phyloP scores from a whole-genome alignment of 2,329 filamentous ascomycete genomes.

The Pyrenochaeta sp. region DNA sequence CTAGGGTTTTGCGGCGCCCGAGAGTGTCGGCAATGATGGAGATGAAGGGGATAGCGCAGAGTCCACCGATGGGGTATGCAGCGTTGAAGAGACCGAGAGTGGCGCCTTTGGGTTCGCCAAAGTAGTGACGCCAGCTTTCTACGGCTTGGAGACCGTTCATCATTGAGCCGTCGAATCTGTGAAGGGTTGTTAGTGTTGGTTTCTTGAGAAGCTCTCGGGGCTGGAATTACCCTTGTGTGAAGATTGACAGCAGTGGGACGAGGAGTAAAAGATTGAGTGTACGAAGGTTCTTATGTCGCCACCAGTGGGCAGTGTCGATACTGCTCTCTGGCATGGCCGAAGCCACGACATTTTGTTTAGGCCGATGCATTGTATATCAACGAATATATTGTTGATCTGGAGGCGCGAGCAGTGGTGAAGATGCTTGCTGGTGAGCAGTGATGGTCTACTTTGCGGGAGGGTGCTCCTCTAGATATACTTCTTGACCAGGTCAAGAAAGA shows the following conservation, averaged over 20 bases:
- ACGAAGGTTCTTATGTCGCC: not conserved
- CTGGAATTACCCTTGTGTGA: constrained; percentile 3
- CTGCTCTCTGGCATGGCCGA: not conserved
- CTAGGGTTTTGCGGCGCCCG: constrained; percentile 44
- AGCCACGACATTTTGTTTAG: too few species aligned
- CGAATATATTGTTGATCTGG: too few species aligned
- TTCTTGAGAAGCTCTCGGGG: too few species aligned
- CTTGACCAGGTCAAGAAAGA: too few species aligned
- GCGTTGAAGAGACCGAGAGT: constrained; percentile 15
- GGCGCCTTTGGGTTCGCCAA: constrained; percentile 22
- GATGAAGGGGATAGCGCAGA: constrained; percentile 35
- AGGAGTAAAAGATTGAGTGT: not conserved
- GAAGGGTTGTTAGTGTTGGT: too few species aligned
- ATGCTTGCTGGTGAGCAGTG: too few species aligned
- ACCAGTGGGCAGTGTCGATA: not conserved
- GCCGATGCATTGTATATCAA: too few species aligned
- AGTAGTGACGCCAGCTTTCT: constrained; percentile 19
- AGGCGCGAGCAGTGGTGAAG: too few species aligned
- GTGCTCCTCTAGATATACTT: too few species aligned
- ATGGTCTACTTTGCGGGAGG: too few species aligned
- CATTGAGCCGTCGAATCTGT: constrained; percentile 38
- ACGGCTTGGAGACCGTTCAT: constrained; percentile 39
- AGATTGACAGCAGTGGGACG: constrained; percentile 1
- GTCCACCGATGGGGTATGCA: constrained; percentile 23
- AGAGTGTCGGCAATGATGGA: constrained; percentile 45